phyloP scores from a whole-genome alignment of 202 grass and related monocot species.

The Digitaria exilis region DNA sequence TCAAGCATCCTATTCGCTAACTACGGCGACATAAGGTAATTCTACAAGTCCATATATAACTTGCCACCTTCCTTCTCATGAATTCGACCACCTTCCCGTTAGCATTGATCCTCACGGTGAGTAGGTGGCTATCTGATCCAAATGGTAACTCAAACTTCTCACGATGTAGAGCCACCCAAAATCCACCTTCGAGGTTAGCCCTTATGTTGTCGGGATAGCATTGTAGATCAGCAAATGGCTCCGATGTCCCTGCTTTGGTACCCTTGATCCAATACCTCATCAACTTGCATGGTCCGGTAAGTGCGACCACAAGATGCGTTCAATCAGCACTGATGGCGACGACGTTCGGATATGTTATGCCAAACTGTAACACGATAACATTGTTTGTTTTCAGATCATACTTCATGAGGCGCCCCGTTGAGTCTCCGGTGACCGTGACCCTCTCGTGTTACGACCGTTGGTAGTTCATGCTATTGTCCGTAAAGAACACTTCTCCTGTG shows the following conservation, averaged over 20 bases:
- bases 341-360: too few relatives aligned
- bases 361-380: too few relatives aligned
- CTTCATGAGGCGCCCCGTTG: too few relatives aligned
- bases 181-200: constrained; percentile 30
- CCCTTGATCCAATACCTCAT: constrained; percentile 64
- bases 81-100: neutral
- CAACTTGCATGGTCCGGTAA: too few relatives aligned
- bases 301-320: too few relatives aligned
- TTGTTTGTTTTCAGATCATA: too few relatives aligned
- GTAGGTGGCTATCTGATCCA: neutral
- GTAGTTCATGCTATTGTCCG: too few relatives aligned
- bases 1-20: neutral
- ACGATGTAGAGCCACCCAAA: constrained; percentile 44
- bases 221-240: constrained; percentile 45
- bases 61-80: constrained; percentile 1
- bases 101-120: neutral
- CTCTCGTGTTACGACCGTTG: too few relatives aligned
- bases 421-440: too few relatives aligned
- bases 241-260: constrained; percentile 11
- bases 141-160: neutral
- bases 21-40: neutral
- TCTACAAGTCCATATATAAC: neutral
- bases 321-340: too few relatives aligned
- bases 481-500: too few relatives aligned
- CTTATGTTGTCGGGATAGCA: constrained; percentile 66